These are phyloP conservation scores for Kregervanrija pseudodelftensis DNA, from an alignment of 805 yeast genomes.

Conservation along the genomic window DNA sequence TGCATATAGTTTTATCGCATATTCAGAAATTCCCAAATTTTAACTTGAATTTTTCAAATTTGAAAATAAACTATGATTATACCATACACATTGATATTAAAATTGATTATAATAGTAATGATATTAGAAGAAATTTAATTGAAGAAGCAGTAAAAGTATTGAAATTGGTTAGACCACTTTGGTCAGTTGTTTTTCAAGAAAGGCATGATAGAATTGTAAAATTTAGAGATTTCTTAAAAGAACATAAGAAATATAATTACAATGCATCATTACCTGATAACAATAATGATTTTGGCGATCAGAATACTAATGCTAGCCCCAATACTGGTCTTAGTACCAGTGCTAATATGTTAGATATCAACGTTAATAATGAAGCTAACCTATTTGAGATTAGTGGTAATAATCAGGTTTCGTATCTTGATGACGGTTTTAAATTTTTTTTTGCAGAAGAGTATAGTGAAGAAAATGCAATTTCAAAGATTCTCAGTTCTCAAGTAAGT, in stretches of 20 bases:
- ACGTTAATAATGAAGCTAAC: too few relatives aligned
- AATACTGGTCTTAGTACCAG: too few relatives aligned
- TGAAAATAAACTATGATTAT: constrained; percentile 9
- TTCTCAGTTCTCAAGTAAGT: too few relatives aligned
- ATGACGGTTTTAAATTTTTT: constrained; percentile 10
- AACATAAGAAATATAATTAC: background rate
- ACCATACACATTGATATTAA: constrained; percentile 5
- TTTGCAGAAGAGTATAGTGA: constrained; percentile 6
- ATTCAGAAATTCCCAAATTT: constrained; percentile 10
- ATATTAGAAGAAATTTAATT: constrained; percentile 12
- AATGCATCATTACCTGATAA: background rate
- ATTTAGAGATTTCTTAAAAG: constrained; percentile 6
- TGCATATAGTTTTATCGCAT: constrained; percentile 17
- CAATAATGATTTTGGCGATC: background rate
- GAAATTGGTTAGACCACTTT: constrained; percentile 5
- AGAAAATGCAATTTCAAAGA: background rate
- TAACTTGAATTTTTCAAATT: constrained; percentile 8
- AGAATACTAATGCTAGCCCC: background rate
- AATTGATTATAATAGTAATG: constrained; percentile 11
- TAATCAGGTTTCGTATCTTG: background rate
- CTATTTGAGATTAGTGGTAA: too few relatives aligned
- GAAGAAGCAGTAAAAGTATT: constrained; percentile 7
- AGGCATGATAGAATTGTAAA: constrained; percentile 13
- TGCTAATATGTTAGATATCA: too few relatives aligned
- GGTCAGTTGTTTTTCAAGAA: constrained; percentile 13